These are phyloP conservation scores for Ensete glaucum DNA, from an alignment of 176 grass and related monocot species.

Conservation along the genomic window DNA sequence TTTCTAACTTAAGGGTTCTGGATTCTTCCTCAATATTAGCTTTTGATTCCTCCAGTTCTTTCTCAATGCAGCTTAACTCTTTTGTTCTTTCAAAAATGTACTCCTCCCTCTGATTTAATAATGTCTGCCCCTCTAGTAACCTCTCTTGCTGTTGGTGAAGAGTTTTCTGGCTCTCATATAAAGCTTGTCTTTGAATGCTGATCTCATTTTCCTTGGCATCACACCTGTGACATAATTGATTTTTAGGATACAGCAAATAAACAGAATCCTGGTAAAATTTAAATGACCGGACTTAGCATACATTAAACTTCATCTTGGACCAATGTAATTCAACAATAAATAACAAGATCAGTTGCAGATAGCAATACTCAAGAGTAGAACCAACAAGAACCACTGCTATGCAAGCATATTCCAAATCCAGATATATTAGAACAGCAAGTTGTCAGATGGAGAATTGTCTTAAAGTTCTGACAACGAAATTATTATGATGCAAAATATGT, in stretches of 20 bases:
- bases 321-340: not conserved
- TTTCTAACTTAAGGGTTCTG: conserved; percentile 51
- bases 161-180: conserved; percentile 65
- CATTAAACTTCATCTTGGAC: not conserved
- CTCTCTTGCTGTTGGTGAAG: conserved; percentile 65
- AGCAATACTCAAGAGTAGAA: not conserved
- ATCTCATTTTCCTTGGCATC: conserved; percentile 68
- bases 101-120: conserved; percentile 70
- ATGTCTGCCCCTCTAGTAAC: conserved; percentile 42
- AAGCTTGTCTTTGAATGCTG: conserved; percentile 41
- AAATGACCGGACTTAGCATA: not conserved
- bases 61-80: conserved; percentile 49
- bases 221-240: conserved; percentile 33
- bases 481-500: not conserved
- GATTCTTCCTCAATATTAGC: conserved; percentile 43
- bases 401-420: not conserved
- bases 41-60: conserved; percentile 47
- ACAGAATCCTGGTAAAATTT: not conserved
- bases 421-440: not conserved
- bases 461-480: not conserved
- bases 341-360: not conserved
- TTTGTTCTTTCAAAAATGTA: conserved; percentile 55
- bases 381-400: not conserved
- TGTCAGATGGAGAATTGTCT: too few relatives aligned
- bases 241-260: not conserved